Percentiles rank a stretch among this genome's conserved stretches.
phyloP scores from a whole-genome alignment of 1,139 yeast genomes.

The Candida sanyaensis region DNA sequence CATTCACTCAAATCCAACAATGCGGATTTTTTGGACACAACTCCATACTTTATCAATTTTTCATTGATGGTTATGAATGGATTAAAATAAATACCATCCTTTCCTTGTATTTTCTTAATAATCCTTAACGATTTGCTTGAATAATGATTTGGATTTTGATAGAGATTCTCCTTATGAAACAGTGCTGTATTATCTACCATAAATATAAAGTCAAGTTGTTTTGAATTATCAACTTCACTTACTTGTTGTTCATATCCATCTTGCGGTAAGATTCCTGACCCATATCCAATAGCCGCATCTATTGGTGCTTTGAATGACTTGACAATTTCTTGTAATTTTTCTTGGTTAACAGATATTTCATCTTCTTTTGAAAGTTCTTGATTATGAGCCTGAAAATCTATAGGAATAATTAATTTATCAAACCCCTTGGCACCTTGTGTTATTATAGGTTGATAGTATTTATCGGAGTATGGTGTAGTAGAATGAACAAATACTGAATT shows the following conservation, averaged over 20 bases:
- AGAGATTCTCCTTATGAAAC: constrained; percentile 76
- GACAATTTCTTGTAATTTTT: constrained; percentile 51
- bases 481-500: constrained; percentile 7
- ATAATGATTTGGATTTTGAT: constrained; percentile 72
- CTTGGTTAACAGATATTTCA: constrained; percentile 20
- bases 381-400: constrained; percentile 36
- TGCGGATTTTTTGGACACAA: constrained; percentile 63
- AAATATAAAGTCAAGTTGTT: constrained; percentile 83
- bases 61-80: constrained; percentile 68
- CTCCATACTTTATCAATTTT: constrained; percentile 80
- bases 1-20: constrained; percentile 75
- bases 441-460: constrained; percentile 29
- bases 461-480: constrained; percentile 27
- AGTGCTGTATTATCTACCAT: constrained; percentile 72
- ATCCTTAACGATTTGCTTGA: constrained; percentile 67
- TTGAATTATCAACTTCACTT: constrained; percentile 35
- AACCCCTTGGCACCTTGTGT: constrained; percentile 30
- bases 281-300: constrained; percentile 75
- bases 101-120: constrained; percentile 61
- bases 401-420: constrained; percentile 25
- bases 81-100: constrained; percentile 92
- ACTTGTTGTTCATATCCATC: constrained; percentile 42
- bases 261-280: constrained; percentile 91
- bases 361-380: constrained; percentile 54
- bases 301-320: constrained; percentile 69